A percentile compares a stretch with the other conserved stretches of the same genome.
Conservation (phyloP, 2,329 filamentous ascomycete species). For the Ophiostoma sp. region DNA sequence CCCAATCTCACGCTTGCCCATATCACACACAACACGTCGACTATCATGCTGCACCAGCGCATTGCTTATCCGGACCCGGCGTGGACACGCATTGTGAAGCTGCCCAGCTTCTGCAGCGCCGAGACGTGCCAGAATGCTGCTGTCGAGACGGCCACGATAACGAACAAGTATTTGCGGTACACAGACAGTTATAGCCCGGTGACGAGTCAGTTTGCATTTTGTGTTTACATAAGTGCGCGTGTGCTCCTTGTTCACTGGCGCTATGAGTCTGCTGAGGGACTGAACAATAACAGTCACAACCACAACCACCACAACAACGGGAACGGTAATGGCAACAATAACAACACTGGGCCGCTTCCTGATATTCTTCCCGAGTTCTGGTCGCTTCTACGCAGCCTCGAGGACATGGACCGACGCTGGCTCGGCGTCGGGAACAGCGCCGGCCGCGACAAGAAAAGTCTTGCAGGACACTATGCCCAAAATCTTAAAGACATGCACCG, state of each 20-base stretch:
- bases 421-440: slow-evolving; percentile 11
- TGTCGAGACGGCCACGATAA: slow-evolving; percentile 42
- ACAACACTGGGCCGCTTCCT: neutral
- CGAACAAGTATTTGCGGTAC: slow-evolving; percentile 41
- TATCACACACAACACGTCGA: slow-evolving; percentile 45
- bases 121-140: slow-evolving; percentile 46
- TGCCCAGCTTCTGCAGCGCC: slow-evolving; percentile 43
- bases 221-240: slow-evolving; percentile 42
- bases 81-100: slow-evolving; percentile 32
- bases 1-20: slow-evolving; percentile 47
- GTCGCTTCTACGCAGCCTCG: slow-evolving; percentile 23
- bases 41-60: slow-evolving; percentile 45
- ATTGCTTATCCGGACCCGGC: slow-evolving; percentile 40
- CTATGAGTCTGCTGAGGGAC: neutral
- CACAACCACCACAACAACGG: neutral
- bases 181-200: slow-evolving; percentile 29
- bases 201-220: slow-evolving; percentile 41
- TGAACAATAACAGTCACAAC: neutral
- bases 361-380: slow-evolving; percentile 27
- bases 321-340: neutral
- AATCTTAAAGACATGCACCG: slow-evolving; percentile 20
- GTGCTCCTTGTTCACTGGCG: slow-evolving; percentile 31
- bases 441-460: neutral
- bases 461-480: slow-evolving; percentile 21
- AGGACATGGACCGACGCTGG: slow-evolving; percentile 24